Percentiles rank a stretch among this genome's conserved stretches.
Conservation (phyloP, 2,329 filamentous ascomycete genomes). For the Venturia aucupariae region DNA sequence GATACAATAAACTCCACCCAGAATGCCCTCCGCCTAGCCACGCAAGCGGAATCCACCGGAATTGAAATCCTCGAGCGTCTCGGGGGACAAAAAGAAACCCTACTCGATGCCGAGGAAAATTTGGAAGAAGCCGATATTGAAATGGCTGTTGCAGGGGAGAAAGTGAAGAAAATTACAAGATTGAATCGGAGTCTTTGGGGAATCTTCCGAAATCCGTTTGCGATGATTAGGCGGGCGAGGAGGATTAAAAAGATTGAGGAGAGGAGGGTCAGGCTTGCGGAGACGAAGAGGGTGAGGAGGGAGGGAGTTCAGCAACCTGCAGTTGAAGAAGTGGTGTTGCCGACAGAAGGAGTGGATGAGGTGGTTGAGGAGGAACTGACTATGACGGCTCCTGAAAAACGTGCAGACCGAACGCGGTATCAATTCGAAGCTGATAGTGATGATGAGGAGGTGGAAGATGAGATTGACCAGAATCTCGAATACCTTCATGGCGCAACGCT, state of each 20-base stretch:
- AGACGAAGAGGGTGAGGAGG: neutral
- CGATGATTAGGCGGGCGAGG: neutral
- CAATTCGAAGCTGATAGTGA: slow-evolving; percentile 2
- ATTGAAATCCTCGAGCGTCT: neutral
- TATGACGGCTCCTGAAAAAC: neutral
- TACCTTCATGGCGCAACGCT: neutral
- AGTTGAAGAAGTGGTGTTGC: neutral
- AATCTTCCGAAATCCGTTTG: neutral
- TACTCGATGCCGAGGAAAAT: neutral
- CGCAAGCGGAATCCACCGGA: neutral
- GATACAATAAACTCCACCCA: neutral
- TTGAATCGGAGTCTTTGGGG: neutral
- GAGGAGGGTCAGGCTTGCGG: neutral
- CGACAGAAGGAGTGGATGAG: neutral
- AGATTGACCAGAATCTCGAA: neutral
- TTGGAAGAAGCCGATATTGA: neutral
- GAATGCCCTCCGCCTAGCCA: neutral
- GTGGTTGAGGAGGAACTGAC: neutral
- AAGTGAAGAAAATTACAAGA: neutral
- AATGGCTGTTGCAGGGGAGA: neutral
- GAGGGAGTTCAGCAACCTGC: neutral
- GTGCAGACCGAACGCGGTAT: neutral
- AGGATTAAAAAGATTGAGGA: neutral
- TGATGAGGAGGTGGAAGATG: neutral
- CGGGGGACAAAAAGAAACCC: neutral